Conservation (phyloP, 805 yeast species). For the Candida rishiriensis region DNA sequence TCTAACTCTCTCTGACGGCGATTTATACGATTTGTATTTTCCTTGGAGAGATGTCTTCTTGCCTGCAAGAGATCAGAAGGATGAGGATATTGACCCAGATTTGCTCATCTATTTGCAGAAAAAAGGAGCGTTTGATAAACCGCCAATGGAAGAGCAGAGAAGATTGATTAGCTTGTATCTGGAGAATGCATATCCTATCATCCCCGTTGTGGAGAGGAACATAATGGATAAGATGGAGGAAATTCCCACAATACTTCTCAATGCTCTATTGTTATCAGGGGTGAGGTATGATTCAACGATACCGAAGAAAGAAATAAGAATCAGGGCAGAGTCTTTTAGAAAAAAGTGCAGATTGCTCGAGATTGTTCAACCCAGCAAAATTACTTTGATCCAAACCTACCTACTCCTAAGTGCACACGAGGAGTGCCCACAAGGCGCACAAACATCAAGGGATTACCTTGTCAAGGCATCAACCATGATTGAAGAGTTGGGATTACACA, state of each 20-base stretch:
- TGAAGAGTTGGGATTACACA: conserved; percentile 27
- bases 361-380: conserved; percentile 24
- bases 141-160: conserved; percentile 19
- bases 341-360: conserved; percentile 25
- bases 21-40: conserved; percentile 25
- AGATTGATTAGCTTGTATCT: conserved; percentile 18
- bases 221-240: conserved; percentile 13
- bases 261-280: conserved; percentile 25
- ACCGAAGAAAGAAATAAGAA: conserved; percentile 12
- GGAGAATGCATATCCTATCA: conserved; percentile 25
- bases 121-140: conserved; percentile 24
- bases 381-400: conserved; percentile 26
- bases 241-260: conserved; percentile 24
- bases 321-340: conserved; percentile 20
- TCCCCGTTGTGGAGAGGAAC: conserved; percentile 26
- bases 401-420: conserved; percentile 26
- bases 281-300: conserved; percentile 19
- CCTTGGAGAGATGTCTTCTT: conserved; percentile 28
- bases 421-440: conserved; percentile 28
- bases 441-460: conserved; percentile 21
- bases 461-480: conserved; percentile 24
- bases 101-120: conserved; percentile 18
- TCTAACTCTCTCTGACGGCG: conserved; percentile 28
- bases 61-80: conserved; percentile 12
- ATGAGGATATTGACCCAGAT: conserved; percentile 19